These are phyloP conservation scores for Aspergillus asperescens DNA, from an alignment of 495 filamentous ascomycete species.

Conservation along the genomic window DNA sequence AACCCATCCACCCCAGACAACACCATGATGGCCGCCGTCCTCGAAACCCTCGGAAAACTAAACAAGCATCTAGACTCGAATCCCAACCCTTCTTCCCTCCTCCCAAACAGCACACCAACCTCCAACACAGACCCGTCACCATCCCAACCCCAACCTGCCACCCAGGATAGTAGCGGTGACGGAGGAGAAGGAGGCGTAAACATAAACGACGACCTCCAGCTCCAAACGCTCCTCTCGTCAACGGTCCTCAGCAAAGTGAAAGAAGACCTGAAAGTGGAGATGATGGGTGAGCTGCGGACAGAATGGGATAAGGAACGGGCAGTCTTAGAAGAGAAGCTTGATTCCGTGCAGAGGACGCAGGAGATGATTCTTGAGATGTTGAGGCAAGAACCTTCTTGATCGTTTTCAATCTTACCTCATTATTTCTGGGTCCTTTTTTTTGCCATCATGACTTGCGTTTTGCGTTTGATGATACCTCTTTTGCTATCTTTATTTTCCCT, in stretches of 20 bases:
- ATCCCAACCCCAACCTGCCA: background rate
- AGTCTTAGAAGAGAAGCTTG: constrained; percentile 33
- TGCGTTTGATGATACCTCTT: constrained; percentile 14
- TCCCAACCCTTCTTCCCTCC: background rate
- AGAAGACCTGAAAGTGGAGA: constrained; percentile 35
- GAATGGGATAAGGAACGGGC: constrained; percentile 34
- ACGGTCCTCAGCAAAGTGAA: constrained; percentile 22
- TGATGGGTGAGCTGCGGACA: constrained; percentile 26
- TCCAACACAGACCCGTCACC: background rate
- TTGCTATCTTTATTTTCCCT: background rate
- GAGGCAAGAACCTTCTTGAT: constrained; percentile 35
- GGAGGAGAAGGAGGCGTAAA: background rate
- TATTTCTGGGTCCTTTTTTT: constrained; percentile 5
- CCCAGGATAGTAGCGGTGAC: background rate
- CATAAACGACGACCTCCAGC: too few relatives aligned
- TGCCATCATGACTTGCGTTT: background rate
- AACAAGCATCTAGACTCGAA: constrained; percentile 35
- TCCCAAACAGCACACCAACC: background rate
- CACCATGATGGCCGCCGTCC: constrained; percentile 30
- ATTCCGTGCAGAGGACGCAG: constrained; percentile 40
- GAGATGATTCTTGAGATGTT: constrained; percentile 46
- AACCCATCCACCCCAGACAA: constrained; percentile 4
- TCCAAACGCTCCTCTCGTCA: background rate
- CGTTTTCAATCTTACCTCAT: background rate
- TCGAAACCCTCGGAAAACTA: constrained; percentile 36